Percentiles rank a stretch among this genome's conserved stretches.
Evolutionary conservation across 2,329 filamentous ascomycete species (phyloP).

Genomic region (Claviceps cyperi): DNA sequence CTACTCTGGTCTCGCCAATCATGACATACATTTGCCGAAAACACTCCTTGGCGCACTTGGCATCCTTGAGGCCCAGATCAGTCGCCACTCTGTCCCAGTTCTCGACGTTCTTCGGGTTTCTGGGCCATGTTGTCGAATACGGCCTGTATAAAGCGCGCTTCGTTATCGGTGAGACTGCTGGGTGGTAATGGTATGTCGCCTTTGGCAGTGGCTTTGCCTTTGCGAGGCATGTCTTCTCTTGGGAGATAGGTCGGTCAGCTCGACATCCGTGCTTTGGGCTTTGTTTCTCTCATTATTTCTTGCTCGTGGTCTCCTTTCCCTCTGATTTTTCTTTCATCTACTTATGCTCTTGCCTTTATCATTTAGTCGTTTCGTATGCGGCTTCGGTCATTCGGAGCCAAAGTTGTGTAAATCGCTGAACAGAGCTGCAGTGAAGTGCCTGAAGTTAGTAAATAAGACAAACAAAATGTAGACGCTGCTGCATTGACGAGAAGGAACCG

Average conservation of each 20-base stretch:
- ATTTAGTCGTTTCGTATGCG: not conserved
- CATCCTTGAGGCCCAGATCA: constrained; percentile 23
- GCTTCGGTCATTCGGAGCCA: not conserved
- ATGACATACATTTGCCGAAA: constrained; percentile 27
- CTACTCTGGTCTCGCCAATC: constrained; percentile 20
- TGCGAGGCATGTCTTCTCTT: constrained; percentile 3
- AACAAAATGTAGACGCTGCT: not conserved
- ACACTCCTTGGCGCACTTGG: constrained; percentile 26
- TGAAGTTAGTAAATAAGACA: no score
- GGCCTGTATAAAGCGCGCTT: constrained; percentile 25
- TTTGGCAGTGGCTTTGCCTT: constrained; percentile 2
- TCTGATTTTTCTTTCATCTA: not conserved
- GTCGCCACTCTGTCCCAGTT: constrained; percentile 26
- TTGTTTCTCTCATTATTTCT: not conserved
- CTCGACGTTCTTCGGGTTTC: constrained; percentile 25
- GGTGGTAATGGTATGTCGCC: constrained; percentile 5
- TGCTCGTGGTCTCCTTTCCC: not conserved
- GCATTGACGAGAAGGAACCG: not conserved
- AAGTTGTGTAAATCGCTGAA: no score
- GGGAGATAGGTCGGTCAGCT: not conserved
- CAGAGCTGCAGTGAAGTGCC: no score
- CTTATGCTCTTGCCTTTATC: not conserved
- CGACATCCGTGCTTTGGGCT: not conserved
- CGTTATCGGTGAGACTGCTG: constrained; percentile 19
- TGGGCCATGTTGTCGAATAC: constrained; percentile 27